Evolutionary conservation across 352 stramenopile genomes (phyloP).

Genomic region (Phytophthora sp.): DNA sequence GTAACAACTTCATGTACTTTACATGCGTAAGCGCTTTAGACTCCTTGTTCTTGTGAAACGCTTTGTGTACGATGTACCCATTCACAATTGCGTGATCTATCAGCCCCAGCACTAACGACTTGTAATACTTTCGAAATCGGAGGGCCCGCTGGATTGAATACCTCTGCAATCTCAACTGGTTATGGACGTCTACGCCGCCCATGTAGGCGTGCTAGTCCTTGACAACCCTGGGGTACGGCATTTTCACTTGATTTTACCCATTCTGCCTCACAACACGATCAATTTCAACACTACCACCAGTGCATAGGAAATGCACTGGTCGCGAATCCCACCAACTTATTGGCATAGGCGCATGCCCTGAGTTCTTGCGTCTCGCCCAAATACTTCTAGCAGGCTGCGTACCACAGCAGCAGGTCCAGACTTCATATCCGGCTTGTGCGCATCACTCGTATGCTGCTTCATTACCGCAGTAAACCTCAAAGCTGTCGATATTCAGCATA

Average conservation of each 20-base stretch:
- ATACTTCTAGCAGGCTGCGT: not conserved
- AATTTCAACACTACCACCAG: not conserved
- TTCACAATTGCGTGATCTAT: constrained; percentile 25
- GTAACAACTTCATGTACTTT: not conserved
- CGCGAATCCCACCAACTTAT: constrained; percentile 13
- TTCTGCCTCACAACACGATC: not conserved
- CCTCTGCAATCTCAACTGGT: constrained; percentile 14
- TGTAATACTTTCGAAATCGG: constrained; percentile 29
- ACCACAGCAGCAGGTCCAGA: not conserved
- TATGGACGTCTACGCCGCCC: not conserved
- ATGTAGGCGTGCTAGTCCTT: not conserved
- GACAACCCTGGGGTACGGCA: not conserved
- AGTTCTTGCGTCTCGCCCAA: not conserved
- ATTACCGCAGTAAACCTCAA: constrained; percentile 11
- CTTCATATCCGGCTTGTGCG: constrained; percentile 3
- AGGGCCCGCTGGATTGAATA: constrained; percentile 13
- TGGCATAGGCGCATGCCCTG: constrained; percentile 7
- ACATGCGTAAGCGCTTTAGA: not conserved
- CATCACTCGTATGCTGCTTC: not conserved
- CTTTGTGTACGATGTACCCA: constrained; percentile 19
- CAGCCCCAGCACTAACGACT: constrained; percentile 16
- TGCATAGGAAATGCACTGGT: constrained; percentile 13
- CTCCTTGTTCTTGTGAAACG: constrained; percentile 3
- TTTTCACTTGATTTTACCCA: not conserved
- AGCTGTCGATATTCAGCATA: constrained; percentile 11